Base-by-base conservation (phyloP, 805 yeast species). In the Candida insectalens region DNA sequence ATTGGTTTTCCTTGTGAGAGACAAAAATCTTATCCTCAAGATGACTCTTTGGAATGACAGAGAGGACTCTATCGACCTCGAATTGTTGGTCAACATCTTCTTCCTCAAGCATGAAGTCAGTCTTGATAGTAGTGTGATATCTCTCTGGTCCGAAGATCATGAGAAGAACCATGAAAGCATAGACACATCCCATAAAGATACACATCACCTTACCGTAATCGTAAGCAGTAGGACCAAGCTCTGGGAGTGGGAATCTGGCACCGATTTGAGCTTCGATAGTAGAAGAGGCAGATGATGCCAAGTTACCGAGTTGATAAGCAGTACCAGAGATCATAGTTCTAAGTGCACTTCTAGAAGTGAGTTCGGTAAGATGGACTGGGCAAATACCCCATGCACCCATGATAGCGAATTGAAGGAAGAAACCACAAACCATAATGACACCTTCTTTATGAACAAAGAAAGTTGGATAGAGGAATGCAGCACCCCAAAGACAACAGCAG, bases 341-440 rank as follows among this genome's bases (percentile, higher is more conserved):
- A 51, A 72, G 71, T 25, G 72, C 70, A 12, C 81, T 77, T 37
- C 77, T 79, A 9, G 44, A 35, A 10, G 82, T 69, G 32, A 79
- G 60, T 53, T 80, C 88, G 20, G 76, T 62, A 27, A 80, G 58
- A 53, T 77, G 76, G 28, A 76, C 67, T 13, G 87, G 83, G 9
- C 73, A 63, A 31, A 79, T 71, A 40, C 87, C 85, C 81, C 83
- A 80, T 5, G 77, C 76, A 22, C 85, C 87, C 61, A 75, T 78
- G 4, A 78, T 80, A 36, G 71, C 69, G 47, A 71, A 68, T 50
- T 77, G 82, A 48, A 77, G 49, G 59, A 76, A 76, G 55, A 78
- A 78, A 3, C 44, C 44, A 5, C 59, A 74, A 1, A 77, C 76
- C 20, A 77, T 80, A 18, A 74, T 67, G 13, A 65, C 64, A n/a